A percentile compares a stretch with the other conserved stretches of the same genome.
These are phyloP conservation scores for Porpolomopsis calyptriformis DNA, from an alignment of 768 basidiomycete species.

Conservation along the genomic window DNA sequence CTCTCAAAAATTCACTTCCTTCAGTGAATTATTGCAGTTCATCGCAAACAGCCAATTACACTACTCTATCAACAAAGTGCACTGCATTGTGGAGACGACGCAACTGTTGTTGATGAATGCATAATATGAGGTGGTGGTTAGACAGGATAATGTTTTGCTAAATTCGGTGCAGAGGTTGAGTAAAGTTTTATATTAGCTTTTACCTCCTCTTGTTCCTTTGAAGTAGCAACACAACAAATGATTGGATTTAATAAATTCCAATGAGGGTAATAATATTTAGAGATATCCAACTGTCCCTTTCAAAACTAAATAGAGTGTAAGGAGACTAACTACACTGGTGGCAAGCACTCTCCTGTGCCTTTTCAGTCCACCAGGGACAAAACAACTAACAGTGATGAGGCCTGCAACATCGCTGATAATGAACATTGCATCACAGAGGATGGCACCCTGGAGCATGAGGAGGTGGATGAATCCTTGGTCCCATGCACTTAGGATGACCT, in stretches of 20 bases:
- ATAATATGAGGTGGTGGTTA: conserved; percentile 88
- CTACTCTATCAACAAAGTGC: conserved; percentile 90
- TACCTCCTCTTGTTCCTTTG: too few species aligned
- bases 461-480: conserved; percentile 6
- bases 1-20: too few species aligned
- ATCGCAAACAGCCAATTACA: conserved; percentile 80
- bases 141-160: conserved; percentile 82
- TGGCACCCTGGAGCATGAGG: background rate
- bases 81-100: conserved; percentile 87
- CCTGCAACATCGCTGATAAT: conserved; percentile 1
- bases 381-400: too few species aligned
- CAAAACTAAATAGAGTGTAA: background rate
- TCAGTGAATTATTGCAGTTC: conserved; percentile 82
- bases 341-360: too few species aligned
- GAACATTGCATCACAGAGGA: conserved; percentile 1
- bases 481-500: too few species aligned
- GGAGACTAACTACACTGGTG: too few species aligned
- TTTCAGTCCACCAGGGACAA: too few species aligned
- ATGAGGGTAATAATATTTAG: too few species aligned
- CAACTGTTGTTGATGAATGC: conserved; percentile 58
- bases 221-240: too few species aligned
- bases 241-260: too few species aligned
- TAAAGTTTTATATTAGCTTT: too few species aligned
- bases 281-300: background rate
- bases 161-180: too few species aligned